phyloP scores from a whole-genome alignment of 129 eudicot genomes.

The Solidago caesia region DNA sequence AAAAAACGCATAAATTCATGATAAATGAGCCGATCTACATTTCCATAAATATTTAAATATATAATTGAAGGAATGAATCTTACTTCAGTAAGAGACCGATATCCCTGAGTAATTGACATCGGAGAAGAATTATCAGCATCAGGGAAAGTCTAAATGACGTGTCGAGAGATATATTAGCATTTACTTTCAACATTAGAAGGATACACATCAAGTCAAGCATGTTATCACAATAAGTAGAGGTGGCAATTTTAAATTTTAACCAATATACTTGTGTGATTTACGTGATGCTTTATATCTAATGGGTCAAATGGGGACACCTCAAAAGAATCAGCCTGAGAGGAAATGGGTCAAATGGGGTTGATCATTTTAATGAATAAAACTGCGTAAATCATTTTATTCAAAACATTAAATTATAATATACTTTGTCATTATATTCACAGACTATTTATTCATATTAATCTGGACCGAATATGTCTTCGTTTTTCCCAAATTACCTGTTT shows the following conservation, averaged over 20 bases:
- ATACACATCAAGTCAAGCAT: conserved; percentile 11
- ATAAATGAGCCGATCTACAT: background rate
- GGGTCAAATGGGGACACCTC: background rate
- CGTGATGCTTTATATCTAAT: background rate
- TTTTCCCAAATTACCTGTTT: background rate
- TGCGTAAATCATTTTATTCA: background rate
- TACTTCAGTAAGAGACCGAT: conserved; percentile 66
- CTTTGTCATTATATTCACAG: background rate
- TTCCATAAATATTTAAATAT: background rate
- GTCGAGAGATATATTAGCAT: conserved; percentile 21
- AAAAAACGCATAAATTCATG: background rate
- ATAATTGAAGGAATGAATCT: conserved; percentile 14
- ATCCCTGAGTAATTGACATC: conserved; percentile 57
- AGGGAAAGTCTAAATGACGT: conserved; percentile 51
- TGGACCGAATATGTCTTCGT: too few species aligned
- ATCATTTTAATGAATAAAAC: background rate
- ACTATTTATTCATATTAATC: background rate
- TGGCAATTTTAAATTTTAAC: background rate
- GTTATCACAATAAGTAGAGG: conserved; percentile 1
- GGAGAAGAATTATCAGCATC: conserved; percentile 63
- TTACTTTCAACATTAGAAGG: conserved; percentile 9
- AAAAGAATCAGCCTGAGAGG: background rate
- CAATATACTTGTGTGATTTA: background rate
- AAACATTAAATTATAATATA: background rate
- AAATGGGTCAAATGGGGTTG: conserved; percentile 1